Percentiles rank a stretch among this genome's conserved stretches.
Evolutionary conservation across 2,329 filamentous ascomycete species (phyloP).

Genomic region (Fusarium miscanthi): DNA sequence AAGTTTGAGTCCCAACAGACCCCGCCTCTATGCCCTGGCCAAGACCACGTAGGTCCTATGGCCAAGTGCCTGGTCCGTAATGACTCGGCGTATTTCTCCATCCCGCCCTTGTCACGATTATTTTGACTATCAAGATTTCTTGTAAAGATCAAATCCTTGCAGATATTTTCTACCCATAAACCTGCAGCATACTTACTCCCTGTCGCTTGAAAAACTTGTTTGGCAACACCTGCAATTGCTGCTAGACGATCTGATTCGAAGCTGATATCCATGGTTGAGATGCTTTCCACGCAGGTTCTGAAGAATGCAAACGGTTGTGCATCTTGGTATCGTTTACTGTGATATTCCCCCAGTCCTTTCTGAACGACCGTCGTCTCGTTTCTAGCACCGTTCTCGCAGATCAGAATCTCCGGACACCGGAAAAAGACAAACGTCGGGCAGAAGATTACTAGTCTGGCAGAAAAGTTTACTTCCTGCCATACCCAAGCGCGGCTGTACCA

Average conservation of each 20-base stretch:
- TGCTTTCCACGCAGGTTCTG: background rate
- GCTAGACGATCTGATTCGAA: background rate
- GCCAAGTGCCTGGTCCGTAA: background rate
- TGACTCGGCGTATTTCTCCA: background rate
- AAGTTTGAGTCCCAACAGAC: background rate
- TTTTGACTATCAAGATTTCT: background rate
- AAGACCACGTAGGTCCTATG: background rate
- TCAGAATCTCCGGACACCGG: background rate
- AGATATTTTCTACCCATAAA: background rate
- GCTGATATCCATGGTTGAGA: background rate
- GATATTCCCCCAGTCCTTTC: background rate
- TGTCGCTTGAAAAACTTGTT: background rate
- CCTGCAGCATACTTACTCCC: background rate
- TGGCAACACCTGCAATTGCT: background rate
- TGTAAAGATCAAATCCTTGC: background rate
- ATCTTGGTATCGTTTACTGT: background rate
- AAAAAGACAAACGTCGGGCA: background rate
- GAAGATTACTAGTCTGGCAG: background rate
- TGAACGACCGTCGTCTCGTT: rapidly evolving
- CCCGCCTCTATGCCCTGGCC: background rate
- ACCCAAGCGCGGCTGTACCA: background rate
- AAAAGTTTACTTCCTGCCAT: background rate
- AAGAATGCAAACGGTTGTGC: background rate
- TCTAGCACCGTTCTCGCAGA: background rate
- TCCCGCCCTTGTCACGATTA: background rate